Evolutionary conservation across 2,329 filamentous ascomycete species (phyloP).

Genomic region (Alternaria metachromatica): DNA sequence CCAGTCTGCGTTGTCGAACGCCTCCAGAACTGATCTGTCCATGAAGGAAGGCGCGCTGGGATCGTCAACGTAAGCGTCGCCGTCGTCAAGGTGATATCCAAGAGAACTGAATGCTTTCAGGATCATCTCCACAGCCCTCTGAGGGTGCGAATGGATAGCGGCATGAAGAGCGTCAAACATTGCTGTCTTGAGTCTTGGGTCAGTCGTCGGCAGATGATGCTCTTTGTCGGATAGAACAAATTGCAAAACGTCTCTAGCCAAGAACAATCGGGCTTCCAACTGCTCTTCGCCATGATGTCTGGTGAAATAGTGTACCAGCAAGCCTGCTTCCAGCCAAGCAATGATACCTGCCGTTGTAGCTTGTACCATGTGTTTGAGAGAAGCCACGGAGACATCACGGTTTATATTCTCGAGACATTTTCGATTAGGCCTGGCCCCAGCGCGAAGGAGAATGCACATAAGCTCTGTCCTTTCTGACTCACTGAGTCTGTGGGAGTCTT

Average conservation of each 20-base stretch:
- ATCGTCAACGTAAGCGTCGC: background rate
- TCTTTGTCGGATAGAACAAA: background rate
- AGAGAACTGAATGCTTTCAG: background rate
- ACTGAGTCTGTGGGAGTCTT: too few relatives aligned
- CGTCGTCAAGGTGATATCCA: background rate
- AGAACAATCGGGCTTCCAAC: background rate
- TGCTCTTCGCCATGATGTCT: too few relatives aligned
- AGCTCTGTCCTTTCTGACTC: background rate
- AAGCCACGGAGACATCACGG: background rate
- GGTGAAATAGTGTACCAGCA: background rate
- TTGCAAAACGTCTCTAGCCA: background rate
- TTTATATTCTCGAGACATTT: too few relatives aligned
- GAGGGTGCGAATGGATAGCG: background rate
- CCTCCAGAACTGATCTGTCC: background rate
- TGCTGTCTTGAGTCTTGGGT: background rate
- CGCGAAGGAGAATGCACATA: background rate
- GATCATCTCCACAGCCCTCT: background rate
- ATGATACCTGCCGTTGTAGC: background rate
- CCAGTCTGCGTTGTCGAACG: background rate
- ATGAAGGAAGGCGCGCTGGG: fast-evolving
- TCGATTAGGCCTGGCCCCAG: background rate
- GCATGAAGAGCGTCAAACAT: background rate
- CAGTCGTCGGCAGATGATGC: background rate
- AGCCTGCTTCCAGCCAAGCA: background rate
- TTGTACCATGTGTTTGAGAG: background rate